Base-by-base conservation (phyloP, 495 filamentous ascomycete species). In the Aspergillus baeticus region DNA sequence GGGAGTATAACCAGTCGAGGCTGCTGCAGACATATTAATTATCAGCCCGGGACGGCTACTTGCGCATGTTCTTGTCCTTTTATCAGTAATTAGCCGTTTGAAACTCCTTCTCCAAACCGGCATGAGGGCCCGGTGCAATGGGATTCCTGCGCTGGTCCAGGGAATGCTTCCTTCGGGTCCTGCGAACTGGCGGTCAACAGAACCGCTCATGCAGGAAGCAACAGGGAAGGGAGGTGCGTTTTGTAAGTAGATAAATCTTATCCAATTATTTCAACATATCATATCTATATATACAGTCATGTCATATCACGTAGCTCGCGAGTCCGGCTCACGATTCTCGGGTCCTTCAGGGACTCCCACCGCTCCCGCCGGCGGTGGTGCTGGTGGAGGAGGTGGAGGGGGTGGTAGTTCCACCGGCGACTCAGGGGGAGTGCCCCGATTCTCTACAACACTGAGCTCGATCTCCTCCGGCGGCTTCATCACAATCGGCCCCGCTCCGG, bases 1-100 rank as follows among this genome's bases (percentile, higher is more conserved):
- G 63, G 63, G 61, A 71, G 39, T 71, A 69, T 34, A 61, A 70
- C 17, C 53, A 55, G 36, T 55, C 53, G 36, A 47, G 53, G 14
- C 14, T 55, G 34, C 23, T 55, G 43, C 53, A 55, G 36, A 55
- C 53, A 1, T 55, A 55, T 14, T 55, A 55, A 23, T 31, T 38
- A 13, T 21, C 2, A 34, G 22, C 18, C 10, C 33, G 15, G 11
- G 17, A 18, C n/a, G 38, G 38, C 38, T 5, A 15, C n/a, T 20
- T 41, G 38, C n/a, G n/a, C n/a, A n/a, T n/a, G n/a, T n/a, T n/a
- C n/a, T n/a, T n/a, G n/a, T n/a, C n/a, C n/a, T n/a, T n/a, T n/a
- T n/a, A n/a, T n/a, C n/a, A n/a, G n/a, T 13, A 37, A 37, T 37
- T 4, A 4, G 26, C 26, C 35, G n/a, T 37, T 4, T 4, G 6